Conservation (phyloP, 2,329 filamentous ascomycete genomes). For the Exophiala xenobiotica region DNA sequence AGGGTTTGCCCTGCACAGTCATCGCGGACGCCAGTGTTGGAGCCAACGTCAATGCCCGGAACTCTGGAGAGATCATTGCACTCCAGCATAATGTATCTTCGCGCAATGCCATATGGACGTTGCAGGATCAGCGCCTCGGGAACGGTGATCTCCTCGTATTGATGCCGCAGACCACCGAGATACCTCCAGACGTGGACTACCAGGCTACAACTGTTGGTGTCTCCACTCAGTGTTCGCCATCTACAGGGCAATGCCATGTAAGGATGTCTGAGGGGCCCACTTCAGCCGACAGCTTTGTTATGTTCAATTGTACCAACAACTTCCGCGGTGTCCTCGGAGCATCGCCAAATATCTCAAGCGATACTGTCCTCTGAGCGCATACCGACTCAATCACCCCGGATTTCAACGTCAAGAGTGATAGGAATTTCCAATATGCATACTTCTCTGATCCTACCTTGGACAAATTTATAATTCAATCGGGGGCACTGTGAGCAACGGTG, state of each 20-base stretch:
- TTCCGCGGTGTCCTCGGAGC: slow-evolving; percentile 21
- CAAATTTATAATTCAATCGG: slow-evolving; percentile 23
- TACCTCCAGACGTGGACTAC: slow-evolving; percentile 11
- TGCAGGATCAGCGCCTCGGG: background rate
- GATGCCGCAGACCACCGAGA: slow-evolving; percentile 5
- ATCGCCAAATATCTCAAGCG: slow-evolving; percentile 4
- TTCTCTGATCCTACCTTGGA: slow-evolving; percentile 14
- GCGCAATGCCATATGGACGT: slow-evolving; percentile 7
- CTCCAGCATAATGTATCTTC: slow-evolving; percentile 17
- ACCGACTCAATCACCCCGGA: slow-evolving; percentile 15
- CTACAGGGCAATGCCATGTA: slow-evolving; percentile 11
- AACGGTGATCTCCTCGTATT: slow-evolving; percentile 10
- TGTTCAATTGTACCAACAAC: slow-evolving; percentile 20
- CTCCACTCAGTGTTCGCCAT: slow-evolving; percentile 12
- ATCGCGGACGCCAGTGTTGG: background rate
- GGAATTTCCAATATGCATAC: too few relatives aligned
- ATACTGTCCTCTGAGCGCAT: slow-evolving; percentile 1
- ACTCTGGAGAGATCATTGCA: slow-evolving; percentile 12
- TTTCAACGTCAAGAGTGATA: slow-evolving; percentile 13
- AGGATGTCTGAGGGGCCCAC: slow-evolving; percentile 14
- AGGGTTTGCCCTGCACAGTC: slow-evolving; percentile 21
- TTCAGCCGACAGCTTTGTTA: slow-evolving; percentile 9
- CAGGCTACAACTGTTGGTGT: slow-evolving; percentile 20
- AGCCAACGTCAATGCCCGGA: slow-evolving; percentile 7
- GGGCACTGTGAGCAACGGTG: too few relatives aligned